Base-by-base conservation (phyloP, 2,329 filamentous ascomycete genomes). In the Ophiostoma tasmaniense region DNA sequence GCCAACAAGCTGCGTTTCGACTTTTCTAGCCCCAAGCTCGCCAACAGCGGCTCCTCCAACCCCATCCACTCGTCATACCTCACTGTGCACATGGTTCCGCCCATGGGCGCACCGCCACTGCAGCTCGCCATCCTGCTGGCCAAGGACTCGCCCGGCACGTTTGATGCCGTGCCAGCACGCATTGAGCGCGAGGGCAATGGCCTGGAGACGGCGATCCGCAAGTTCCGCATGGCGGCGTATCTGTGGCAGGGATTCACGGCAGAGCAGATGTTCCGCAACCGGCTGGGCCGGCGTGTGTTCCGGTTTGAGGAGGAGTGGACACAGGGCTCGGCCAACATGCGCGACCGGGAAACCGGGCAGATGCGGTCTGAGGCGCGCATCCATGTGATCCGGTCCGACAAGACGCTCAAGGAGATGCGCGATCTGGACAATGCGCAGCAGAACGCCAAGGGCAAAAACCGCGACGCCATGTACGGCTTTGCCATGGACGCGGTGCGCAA, bases 161-260 rank as follows among this genome's bases (percentile, higher is more conserved):
- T 90, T 74, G 93, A 98, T 79, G 89, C 92, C 3, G 85, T 89
- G 20, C 93, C 92, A 0, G 87, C 92, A 68, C 86, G 91, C 66
- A 81, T 86, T 68, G 87, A 91, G 77, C 88, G 85, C 73, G 93
- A 96, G 81, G 93, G 92, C 22, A 96, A 97, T 77, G 85, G 85
- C 1, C 76, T 98, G 45, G 89, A 93, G 13, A 87, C 87, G 8
- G 95, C 95, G 0, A 84, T 96, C 67, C 87, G 87, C 75, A 99
- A 99, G 77, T 97, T 95, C 77, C 87, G 93, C 72, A 97, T 96
- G 90, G 90, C 93, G 22, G 94, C 92, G 30, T 97, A 98, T 76
- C 83, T 98, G 17, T 98, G 95, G 93, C 95, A 99, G 77, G 92
- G 93, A 8, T 98, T 96, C 75, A 98, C 94, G 0, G 92, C 92